Conservation (phyloP, 768 basidiomycete species). For the Lactarius tabidus region DNA sequence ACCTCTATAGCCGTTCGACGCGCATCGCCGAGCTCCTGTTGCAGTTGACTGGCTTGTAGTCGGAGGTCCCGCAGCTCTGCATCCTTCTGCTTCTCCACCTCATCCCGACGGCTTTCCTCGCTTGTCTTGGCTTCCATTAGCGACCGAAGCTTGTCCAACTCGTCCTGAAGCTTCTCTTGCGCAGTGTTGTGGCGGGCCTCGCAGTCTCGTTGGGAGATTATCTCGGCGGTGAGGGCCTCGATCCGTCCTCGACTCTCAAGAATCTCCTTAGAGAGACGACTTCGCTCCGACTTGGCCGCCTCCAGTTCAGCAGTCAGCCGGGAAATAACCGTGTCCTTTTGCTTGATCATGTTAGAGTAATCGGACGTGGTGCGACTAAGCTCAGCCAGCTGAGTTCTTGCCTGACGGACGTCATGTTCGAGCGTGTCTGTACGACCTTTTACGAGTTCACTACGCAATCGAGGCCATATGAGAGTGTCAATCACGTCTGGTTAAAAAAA, state of each 20-base stretch:
- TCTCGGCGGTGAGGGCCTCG: slow-evolving; percentile 59
- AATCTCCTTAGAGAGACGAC: slow-evolving; percentile 53
- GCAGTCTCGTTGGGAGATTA: slow-evolving; percentile 55
- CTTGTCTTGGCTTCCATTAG: slow-evolving; percentile 80
- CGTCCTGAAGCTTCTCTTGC: slow-evolving; percentile 65
- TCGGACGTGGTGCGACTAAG: slow-evolving; percentile 74
- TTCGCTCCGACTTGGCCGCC: slow-evolving; percentile 50
- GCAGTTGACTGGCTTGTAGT: slow-evolving; percentile 53
- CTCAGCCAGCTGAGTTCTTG: slow-evolving; percentile 74
- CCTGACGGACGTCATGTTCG: slow-evolving; percentile 64
- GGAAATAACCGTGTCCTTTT: slow-evolving; percentile 69
- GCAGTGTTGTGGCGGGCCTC: slow-evolving; percentile 43
- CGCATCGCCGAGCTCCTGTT: slow-evolving; percentile 62
- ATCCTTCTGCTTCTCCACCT: slow-evolving; percentile 86
- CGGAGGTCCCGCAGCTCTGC: slow-evolving; percentile 75
- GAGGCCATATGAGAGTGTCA: neutral
- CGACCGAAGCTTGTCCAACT: slow-evolving; percentile 83
- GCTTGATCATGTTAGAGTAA: slow-evolving; percentile 68
- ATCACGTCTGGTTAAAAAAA: neutral
- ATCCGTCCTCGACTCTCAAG: slow-evolving; percentile 66
- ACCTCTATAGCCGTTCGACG: slow-evolving; percentile 57
- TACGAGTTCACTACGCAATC: slow-evolving; percentile 52
- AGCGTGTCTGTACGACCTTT: slow-evolving; percentile 56
- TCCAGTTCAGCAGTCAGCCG: slow-evolving; percentile 52
- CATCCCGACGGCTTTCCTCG: slow-evolving; percentile 78